Evolutionary conservation across 1,284 basidiomycete species (phyloP), one percentile per base, ranked within the genome.

Genomic region (Malassezia nana): DNA sequence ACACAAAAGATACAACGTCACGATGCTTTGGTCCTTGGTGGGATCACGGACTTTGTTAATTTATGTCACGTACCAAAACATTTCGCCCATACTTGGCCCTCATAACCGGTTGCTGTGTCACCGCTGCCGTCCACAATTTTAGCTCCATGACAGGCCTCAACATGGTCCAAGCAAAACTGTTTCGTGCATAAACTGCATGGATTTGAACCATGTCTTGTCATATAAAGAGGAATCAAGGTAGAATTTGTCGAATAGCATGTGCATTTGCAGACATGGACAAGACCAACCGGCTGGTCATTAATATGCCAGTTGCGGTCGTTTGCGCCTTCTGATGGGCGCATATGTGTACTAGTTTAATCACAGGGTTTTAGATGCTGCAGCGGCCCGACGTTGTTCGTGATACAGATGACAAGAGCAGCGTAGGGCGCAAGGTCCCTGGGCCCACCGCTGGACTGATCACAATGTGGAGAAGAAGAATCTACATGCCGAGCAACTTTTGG

Each of bases 171-270:
- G 39, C 73, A 74, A 54, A 74, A 74, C 50, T 74, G 64, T 8
- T 68, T 63, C 9, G 72, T 73, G 51, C 73, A 74, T 1, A 65
- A 65, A n/a, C 46, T 47, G 54, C 72, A 74, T 18, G 71, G 65
- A 20, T 70, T 66, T n/a, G 58, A 22, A 1, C 61, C 50, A 29
- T 66, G 62, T 12, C 35, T 10, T 22, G 71, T 60, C 6, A 59
- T 43, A 32, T 66, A 70, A 18, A 74, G 57, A 0, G 73, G 72
- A 0, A 74, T 63, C 24, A 74, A 59, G 2, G 73, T 74, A 6
- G 69, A 68, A 46, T 74, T 74, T 42, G 69, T 72, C 26, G 59
- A 56, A 59, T 73, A 74, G 46, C 73, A 74, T 18, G 70, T 74
- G 59, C 72, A 74, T 39, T 72, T 72, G 67, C 71, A 74, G 18